These are phyloP conservation scores for Nakataea oryzae DNA, from an alignment of 2,329 filamentous ascomycete species.

Conservation along the genomic window DNA sequence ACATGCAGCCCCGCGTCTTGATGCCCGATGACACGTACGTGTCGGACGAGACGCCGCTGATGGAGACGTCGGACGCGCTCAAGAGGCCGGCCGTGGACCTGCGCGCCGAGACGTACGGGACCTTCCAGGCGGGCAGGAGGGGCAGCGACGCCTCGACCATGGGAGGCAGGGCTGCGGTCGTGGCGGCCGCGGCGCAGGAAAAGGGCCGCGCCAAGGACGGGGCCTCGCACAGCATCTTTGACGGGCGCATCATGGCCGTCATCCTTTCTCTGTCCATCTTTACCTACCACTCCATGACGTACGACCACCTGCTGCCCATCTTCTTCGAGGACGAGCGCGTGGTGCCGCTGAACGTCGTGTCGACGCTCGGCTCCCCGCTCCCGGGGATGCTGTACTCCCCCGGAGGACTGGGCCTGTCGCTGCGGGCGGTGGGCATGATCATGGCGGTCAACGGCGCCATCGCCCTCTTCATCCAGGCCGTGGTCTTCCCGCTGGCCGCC, in stretches of 20 bases:
- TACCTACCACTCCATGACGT: conserved; percentile 92
- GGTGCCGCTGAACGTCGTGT: conserved; percentile 14
- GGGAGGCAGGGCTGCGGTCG: neutral
- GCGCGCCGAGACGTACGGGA: conserved; percentile 70
- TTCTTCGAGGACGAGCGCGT: conserved; percentile 74
- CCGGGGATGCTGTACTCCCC: conserved; percentile 36
- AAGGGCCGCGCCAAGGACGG: conserved; percentile 10
- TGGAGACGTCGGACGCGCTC: conserved; percentile 64
- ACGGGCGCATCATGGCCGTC: conserved; percentile 59
- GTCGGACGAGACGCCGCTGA: conserved; percentile 61
- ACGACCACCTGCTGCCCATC: conserved; percentile 83
- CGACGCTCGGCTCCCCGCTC: conserved; percentile 6
- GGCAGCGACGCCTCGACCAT: conserved; percentile 5
- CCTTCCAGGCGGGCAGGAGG: conserved; percentile 42
- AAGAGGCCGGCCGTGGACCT: conserved; percentile 65
- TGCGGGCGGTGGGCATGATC: conserved; percentile 49
- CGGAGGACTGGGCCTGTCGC: conserved; percentile 51
- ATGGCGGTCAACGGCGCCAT: conserved; percentile 49
- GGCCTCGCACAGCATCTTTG: conserved; percentile 35
- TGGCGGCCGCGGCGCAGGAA: neutral
- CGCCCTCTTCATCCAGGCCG: conserved; percentile 61
- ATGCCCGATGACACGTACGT: conserved; percentile 38
- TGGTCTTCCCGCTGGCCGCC: conserved; percentile 55
- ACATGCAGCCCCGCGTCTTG: conserved; percentile 50
- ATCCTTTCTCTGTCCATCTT: conserved; percentile 80